Evolutionary conservation across 2,329 filamentous ascomycete genomes (phyloP).

Genomic region (Curvularia spicifera): DNA sequence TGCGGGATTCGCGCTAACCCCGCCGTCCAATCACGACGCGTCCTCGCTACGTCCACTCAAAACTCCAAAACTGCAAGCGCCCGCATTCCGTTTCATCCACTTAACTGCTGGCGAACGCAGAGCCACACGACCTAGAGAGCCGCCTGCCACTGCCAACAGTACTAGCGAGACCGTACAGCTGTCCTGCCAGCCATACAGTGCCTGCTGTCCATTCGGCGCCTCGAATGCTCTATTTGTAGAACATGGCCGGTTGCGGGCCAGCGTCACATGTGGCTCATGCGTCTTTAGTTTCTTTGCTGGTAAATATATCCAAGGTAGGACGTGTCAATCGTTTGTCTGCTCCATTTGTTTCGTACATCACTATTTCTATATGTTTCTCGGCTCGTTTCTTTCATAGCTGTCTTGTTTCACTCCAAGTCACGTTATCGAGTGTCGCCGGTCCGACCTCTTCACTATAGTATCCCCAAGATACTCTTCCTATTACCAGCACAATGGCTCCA

Average conservation of each 20-base stretch:
- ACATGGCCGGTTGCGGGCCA: conserved; percentile 20
- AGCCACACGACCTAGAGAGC: conserved; percentile 41
- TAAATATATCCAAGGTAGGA: conserved; percentile 27
- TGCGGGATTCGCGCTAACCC: conserved; percentile 25
- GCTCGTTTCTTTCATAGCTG: conserved; percentile 7
- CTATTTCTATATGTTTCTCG: conserved; percentile 8
- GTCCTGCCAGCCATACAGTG: conserved; percentile 25
- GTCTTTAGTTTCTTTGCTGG: conserved; percentile 19
- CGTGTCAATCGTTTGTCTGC: conserved; percentile 16
- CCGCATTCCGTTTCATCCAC: conserved; percentile 40
- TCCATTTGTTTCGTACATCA: conserved; percentile 11
- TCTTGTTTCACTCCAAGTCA: conserved; percentile 17
- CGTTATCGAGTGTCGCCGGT: conserved; percentile 20
- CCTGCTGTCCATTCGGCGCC: conserved; percentile 44
- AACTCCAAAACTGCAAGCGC: conserved; percentile 41
- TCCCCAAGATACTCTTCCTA: conserved; percentile 1
- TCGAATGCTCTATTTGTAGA: conserved; percentile 41
- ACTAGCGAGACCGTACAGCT: conserved; percentile 22
- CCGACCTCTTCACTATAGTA: conserved; percentile 14
- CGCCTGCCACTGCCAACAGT: conserved; percentile 36
- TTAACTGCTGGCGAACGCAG: conserved; percentile 27
- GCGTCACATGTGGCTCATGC: conserved; percentile 23
- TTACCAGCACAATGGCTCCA: conserved; percentile 35
- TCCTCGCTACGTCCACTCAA: conserved; percentile 13
- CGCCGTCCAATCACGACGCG: conserved; percentile 43